Conservation (phyloP, 176 grass and related monocot species). For the Phoenix dactylifera region DNA sequence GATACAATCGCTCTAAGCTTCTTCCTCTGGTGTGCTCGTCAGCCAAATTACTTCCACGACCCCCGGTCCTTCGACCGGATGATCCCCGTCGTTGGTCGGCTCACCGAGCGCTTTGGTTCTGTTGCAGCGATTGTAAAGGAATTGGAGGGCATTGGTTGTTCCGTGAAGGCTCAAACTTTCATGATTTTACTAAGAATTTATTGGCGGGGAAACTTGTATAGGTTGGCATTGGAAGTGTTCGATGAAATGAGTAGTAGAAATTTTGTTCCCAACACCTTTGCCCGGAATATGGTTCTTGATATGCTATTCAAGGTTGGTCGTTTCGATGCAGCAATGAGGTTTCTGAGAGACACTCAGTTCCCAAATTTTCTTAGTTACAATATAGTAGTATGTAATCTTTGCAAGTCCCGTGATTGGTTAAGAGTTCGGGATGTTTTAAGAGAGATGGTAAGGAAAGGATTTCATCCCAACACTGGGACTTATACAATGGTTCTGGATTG, state of each 20-base stretch:
- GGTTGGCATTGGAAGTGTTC: conserved; percentile 46
- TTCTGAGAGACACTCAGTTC: conserved; percentile 23
- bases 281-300: conserved; percentile 65
- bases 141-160: conserved; percentile 38
- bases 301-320: conserved; percentile 48
- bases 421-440: conserved; percentile 24
- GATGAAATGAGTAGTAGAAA: conserved; percentile 59
- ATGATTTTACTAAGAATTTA: conserved; percentile 63
- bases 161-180: conserved; percentile 59
- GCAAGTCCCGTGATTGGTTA: conserved; percentile 44
- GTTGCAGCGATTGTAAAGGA: conserved; percentile 40
- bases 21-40: conserved; percentile 80
- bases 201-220: conserved; percentile 62
- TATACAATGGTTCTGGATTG: conserved; percentile 42
- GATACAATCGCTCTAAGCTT: conserved; percentile 56
- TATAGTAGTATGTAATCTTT: conserved; percentile 54
- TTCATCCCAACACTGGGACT: conserved; percentile 33
- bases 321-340: conserved; percentile 20
- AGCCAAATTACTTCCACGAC: conserved; percentile 70
- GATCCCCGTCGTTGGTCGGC: conserved; percentile 51
- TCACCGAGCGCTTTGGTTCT: conserved; percentile 41
- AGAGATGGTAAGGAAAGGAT: conserved; percentile 44
- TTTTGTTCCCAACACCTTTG: conserved; percentile 57
- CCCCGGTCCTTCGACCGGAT: conserved; percentile 47
- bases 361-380: conserved; percentile 80